Percentiles rank a stretch among this genome's conserved stretches.
phyloP scores from a whole-genome alignment of 768 basidiomycete genomes.

The Phlebiopsis gigantea region DNA sequence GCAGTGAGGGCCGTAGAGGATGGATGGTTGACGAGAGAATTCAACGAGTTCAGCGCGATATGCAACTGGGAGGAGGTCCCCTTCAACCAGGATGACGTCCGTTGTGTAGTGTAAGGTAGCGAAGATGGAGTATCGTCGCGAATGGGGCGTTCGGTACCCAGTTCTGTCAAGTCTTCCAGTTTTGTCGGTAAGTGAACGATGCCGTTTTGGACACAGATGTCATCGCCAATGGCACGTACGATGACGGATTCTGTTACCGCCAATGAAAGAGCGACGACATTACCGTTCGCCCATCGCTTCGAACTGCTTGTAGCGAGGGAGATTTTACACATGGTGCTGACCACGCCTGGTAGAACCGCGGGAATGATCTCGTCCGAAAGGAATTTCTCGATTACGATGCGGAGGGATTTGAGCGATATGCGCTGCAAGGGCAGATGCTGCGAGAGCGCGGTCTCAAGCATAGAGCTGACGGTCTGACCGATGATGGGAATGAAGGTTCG shows the following conservation, averaged over 20 bases:
- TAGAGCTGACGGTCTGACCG: constrained; percentile 75
- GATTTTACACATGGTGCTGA: constrained; percentile 72
- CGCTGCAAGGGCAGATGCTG: constrained; percentile 56
- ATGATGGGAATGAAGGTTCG: constrained; percentile 65
- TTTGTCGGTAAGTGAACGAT: constrained; percentile 47
- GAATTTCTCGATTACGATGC: constrained; percentile 44
- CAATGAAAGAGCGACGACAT: constrained; percentile 55
- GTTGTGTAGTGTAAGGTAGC: constrained; percentile 41
- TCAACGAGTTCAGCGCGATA: constrained; percentile 74
- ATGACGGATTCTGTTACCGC: constrained; percentile 50
- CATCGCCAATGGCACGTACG: constrained; percentile 59
- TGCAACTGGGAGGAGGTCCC: constrained; percentile 81
- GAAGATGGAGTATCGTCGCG: neutral
- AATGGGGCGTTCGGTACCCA: constrained; percentile 13
- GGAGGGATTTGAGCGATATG: constrained; percentile 53
- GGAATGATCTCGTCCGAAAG: constrained; percentile 50
- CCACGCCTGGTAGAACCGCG: constrained; percentile 77
- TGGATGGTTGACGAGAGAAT: constrained; percentile 67
- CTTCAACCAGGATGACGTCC: constrained; percentile 74
- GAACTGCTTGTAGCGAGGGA: constrained; percentile 47
- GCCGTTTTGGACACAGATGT: constrained; percentile 58
- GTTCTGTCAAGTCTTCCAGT: constrained; percentile 56
- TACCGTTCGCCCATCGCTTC: constrained; percentile 72
- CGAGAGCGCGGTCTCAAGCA: constrained; percentile 58
- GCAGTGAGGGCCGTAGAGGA: constrained; percentile 59